Base-by-base conservation (phyloP, 2,329 filamentous ascomycete genomes). In the Fusarium ramigenum region DNA sequence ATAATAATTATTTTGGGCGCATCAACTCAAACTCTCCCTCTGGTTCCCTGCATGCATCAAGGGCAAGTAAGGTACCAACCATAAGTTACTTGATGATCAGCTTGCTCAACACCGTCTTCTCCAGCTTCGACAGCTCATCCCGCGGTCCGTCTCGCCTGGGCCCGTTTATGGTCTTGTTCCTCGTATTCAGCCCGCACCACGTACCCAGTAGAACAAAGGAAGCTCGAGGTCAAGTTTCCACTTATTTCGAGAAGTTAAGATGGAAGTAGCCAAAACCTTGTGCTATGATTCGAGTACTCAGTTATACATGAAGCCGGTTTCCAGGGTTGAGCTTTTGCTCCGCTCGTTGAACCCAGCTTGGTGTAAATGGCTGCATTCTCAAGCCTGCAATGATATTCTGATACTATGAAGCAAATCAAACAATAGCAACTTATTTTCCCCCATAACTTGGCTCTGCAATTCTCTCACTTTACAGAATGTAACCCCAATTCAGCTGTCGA, bases 161-260 rank as follows among this genome's bases (percentile, higher is more conserved):
- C 44, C 70, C 49, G 44, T 68, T 66, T 25, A 46, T 60, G 36
- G 28, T 68, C 62, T 64, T 47, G 39, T 37, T 43, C 40, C 54
- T 66, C 52, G 39, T 58, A 52, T 64, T 47, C 56, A 43, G 47
- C 64, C 47, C 44, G 37, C 40, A 40, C 42, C n/a, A 37, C 7
- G n/a, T n/a, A n/a, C n/a, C n/a, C n/a, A n/a, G 23, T 43, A 49
- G 56, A 66, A 68, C 56, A 68, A 68, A 54, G 47, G 47, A 62
- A 61, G 46, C 34, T 36, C 43, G 30, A 54, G 36, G 25, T 32
- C 42, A 42, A 52, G 57, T 67, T 73, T 49, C 72, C 72, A 67
- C 73, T 75, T 77, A 57, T 59, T 77, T 77, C 73, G 63, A 75
- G 73, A 78, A 78, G 71, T 64, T 37, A 39, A n/a, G n/a, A n/a